Base-by-base conservation (phyloP, 2,329 filamentous ascomycete genomes). In the Rutstroemia sp. region DNA sequence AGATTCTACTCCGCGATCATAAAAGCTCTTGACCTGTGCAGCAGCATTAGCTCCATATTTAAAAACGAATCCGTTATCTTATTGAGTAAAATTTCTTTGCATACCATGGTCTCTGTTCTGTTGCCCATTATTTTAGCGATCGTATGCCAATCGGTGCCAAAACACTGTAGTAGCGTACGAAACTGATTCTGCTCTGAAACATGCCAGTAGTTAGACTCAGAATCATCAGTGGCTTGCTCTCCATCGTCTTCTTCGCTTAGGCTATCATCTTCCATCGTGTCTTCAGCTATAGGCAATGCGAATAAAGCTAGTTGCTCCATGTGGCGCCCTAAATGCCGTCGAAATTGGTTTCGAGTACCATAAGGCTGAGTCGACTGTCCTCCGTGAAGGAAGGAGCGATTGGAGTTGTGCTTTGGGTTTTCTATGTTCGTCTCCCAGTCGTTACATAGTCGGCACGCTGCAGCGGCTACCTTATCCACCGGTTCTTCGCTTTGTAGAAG, bases 361-460 rank as follows among this genome's bases (percentile, higher is more conserved):
- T 61, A 58, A 7, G 58, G 54, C 18, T 59, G 46, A 6, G 54
- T 51, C 8, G 5, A 12, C 12, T 55, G 51, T 5, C 52, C 52
- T 14, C 51, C 27, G 30, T 62, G 54, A 8, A 62, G 27, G 10
- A 61, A 58, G 0, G 27, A 14, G 23, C 56, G 41, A 19, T 54
- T 60, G 6, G 49, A 38, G 18, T 59, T 53, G 6, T 59, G 49
- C 9, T 54, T 59, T 25, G 57, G 19, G 19, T 59, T 14, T 12
- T 52, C 27, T 3, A 67, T 23, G 12, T 46, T 49, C 3, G 27
- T 42, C 21, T 65, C 55, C 68, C 68, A 71, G 8, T 67, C 65
- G 38, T 70, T 62, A 38, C 69, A 71, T 16, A 70, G 66, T 4
- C 55, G 62, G 46, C 69, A 71, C 21, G 66, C 68, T 1, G 47